Evolutionary conservation across 108 stramenopile genomes (phyloP).

Genomic region (Cylindrotheca closterium): DNA sequence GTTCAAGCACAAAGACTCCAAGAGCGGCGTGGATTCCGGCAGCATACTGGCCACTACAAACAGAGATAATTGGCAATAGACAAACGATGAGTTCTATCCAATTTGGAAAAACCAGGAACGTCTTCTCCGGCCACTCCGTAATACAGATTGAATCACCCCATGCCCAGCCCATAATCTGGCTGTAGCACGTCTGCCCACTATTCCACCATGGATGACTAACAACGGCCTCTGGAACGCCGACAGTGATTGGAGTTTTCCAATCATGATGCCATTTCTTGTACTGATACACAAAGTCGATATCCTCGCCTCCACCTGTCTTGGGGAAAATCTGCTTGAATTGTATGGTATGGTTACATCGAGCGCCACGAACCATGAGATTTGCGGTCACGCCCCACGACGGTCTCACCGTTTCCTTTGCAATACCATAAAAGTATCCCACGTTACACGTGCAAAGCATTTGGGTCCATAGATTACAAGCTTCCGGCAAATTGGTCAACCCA

Average conservation of each 20-base stretch:
- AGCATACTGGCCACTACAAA: not conserved
- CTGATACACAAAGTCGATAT: constrained; percentile 50
- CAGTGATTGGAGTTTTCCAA: constrained; percentile 1
- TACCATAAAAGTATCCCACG: constrained; percentile 42
- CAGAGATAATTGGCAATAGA: constrained; percentile 2
- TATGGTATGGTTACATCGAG: constrained; percentile 23
- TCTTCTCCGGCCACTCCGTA: constrained; percentile 28
- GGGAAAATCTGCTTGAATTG: constrained; percentile 42
- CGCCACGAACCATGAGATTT: constrained; percentile 38
- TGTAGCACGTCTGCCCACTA: constrained; percentile 20
- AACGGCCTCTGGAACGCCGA: constrained; percentile 41
- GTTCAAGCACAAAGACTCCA: not conserved
- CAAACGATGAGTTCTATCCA: constrained; percentile 27
- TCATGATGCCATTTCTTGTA: constrained; percentile 15
- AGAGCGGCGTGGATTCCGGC: not conserved
- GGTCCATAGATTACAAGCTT: constrained; percentile 28
- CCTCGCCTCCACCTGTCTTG: constrained; percentile 61
- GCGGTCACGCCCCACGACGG: constrained; percentile 70
- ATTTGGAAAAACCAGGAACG: constrained; percentile 35
- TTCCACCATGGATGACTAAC: constrained; percentile 50
- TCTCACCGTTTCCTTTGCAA: constrained; percentile 18
- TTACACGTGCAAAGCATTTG: constrained; percentile 38
- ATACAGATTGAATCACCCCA: constrained; percentile 40
- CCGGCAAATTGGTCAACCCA: constrained; percentile 36
- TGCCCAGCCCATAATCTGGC: constrained; percentile 34